These are phyloP conservation scores for Aegilops speltoides DNA, from an alignment of 176 grass and related monocot species.

Conservation along the genomic window DNA sequence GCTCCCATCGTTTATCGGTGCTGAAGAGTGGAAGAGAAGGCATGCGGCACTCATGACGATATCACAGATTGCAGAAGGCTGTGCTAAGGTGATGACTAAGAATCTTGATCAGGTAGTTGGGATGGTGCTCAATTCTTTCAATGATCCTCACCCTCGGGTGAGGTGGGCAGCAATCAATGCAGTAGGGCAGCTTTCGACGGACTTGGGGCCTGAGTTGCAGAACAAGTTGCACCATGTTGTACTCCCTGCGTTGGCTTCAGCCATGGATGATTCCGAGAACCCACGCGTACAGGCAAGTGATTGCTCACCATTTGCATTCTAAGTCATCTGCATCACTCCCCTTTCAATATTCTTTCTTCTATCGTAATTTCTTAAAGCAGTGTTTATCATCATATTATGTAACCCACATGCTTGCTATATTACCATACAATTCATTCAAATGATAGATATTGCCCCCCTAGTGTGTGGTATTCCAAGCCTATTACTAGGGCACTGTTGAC, in stretches of 20 bases:
- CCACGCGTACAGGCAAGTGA: conserved; percentile 88
- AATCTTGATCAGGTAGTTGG: conserved; percentile 95
- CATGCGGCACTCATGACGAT: conserved; percentile 80
- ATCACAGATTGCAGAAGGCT: conserved; percentile 95
- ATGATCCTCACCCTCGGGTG: conserved; percentile 86
- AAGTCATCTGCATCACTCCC: conserved; percentile 12
- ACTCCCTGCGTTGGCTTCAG: conserved; percentile 70
- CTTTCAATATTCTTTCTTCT: neutral
- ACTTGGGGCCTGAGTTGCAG: conserved; percentile 92
- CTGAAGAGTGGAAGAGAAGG: conserved; percentile 82
- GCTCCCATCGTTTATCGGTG: conserved; percentile 61
- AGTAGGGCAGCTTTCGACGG: conserved; percentile 91
- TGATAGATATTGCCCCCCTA: neutral
- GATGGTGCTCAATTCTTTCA: conserved; percentile 87
- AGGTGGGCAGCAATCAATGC: conserved; percentile 97
- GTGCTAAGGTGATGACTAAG: conserved; percentile 91
- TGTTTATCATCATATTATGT: neutral
- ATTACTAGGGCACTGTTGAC: neutral
- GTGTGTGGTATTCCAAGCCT: neutral
- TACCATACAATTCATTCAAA: neutral
- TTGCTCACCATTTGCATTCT: neutral
- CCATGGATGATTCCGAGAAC: conserved; percentile 97
- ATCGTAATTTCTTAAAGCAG: conserved; percentile 6
- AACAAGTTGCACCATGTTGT: conserved; percentile 75
- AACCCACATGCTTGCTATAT: neutral